Base-by-base conservation (phyloP, 108 stramenopile genomes). In the Nitzschia sp. region DNA sequence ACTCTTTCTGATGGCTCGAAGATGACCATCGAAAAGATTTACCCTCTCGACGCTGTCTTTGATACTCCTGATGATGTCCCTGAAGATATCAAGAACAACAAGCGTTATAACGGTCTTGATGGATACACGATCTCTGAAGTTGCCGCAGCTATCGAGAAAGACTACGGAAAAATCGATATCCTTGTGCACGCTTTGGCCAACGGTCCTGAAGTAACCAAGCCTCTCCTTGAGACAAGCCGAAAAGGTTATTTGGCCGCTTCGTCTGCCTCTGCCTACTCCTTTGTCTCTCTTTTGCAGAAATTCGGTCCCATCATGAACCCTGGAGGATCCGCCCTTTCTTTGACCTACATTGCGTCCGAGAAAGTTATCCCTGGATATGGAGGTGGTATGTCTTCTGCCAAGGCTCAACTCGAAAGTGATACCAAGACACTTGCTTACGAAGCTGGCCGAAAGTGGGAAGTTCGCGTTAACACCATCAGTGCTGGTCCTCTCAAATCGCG, bases 321-420 rank as follows among this genome's bases (percentile, higher is more conserved):
- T 58, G 97, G 95, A 33, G 92, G 92, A 13, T 63, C 89, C 57
- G 83, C 94, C 67, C 73, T 98, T n/a, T 96, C 96, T 45, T 86
- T 98, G 45, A 97, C 96, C 16, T 98, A 98, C 89, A 96, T 98
- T 80, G 98, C 98, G 25, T 95, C 95, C 55, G 98, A 98, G 79
- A 91, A 95, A 80, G 98, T 97, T 32, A 97, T 98, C 67, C 96
- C 98, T 27, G 98, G 98, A 44, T 98, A 98, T 71, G 98, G 98
- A 21, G 98, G 98, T 63, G 98, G 98, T 53, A 98, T 97, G 97
- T 94, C 92, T 41, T 95, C 94, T n/a, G 91, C 95, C 66, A 95
- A 97, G 90, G 94, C 98, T 32, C 96, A 96, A 77, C 90, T 98
- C 41, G 98, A 98, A 69, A 83, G 80, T 61, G 98, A 98, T 78